phyloP scores from a whole-genome alignment of 495 filamentous ascomycete genomes.

The Annulohypoxylon maeteangense region DNA sequence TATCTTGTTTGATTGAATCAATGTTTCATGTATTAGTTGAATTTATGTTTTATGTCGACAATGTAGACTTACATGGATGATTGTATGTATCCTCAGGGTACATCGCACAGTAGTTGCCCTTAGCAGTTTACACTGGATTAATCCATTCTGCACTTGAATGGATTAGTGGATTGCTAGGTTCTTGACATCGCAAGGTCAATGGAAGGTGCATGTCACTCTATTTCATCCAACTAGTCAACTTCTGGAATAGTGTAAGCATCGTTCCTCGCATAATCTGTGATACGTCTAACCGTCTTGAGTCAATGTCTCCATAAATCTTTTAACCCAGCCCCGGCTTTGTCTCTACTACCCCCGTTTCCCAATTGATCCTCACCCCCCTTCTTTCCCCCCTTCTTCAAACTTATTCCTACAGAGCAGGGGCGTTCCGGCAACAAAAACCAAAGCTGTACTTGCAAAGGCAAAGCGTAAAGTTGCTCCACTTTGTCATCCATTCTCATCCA shows the following conservation, averaged over 20 bases:
- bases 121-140: neutral
- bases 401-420: slow-evolving; percentile 31
- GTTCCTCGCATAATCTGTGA: slow-evolving; percentile 43
- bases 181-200: slow-evolving; percentile 11
- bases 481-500: slow-evolving; percentile 24
- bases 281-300: slow-evolving; percentile 28
- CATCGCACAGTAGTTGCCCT: neutral
- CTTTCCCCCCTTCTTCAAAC: slow-evolving; percentile 39
- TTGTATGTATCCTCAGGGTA: neutral
- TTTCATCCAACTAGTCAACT: slow-evolving; percentile 20
- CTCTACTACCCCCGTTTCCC: slow-evolving; percentile 35
- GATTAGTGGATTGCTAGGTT: neutral
- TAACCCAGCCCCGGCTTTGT: slow-evolving; percentile 41
- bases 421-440: slow-evolving; percentile 39
- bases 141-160: neutral
- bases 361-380: slow-evolving; percentile 47
- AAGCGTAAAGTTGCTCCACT: slow-evolving; percentile 36
- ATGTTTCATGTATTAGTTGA: slow-evolving; percentile 3
- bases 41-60: neutral
- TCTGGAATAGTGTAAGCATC: slow-evolving; percentile 17
- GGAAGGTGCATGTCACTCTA: slow-evolving; percentile 18
- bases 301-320: slow-evolving; percentile 27
- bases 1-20: neutral
- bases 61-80: neutral
- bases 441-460: slow-evolving; percentile 34